Base-by-base conservation (phyloP, 306 rosid genomes). In the Cicer yamashitae region DNA sequence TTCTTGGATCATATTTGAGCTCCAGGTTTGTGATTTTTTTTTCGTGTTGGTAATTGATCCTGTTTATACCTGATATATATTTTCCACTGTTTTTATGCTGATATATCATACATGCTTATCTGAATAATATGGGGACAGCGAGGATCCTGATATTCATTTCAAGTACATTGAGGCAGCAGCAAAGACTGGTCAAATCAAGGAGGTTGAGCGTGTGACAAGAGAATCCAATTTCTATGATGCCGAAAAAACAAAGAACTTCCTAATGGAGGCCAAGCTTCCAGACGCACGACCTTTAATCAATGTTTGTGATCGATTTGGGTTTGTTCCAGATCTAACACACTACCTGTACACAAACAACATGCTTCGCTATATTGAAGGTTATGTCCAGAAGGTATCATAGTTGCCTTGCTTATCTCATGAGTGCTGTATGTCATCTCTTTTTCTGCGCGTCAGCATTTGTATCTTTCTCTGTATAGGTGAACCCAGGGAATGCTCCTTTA, bases 91-190 rank as follows among this genome's bases (percentile, higher is more conserved):
- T 48, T 68, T 54, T 53, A 44, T 81, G 67, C 75, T 82, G 72
- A 78, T 78, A 5, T 67, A 66, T 70, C 54, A 52, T 74, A 12
- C 43, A 6, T 52, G 48, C 75, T 39, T 62, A 20, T 47, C 63
- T 43, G 40, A 79, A 64, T 60, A 75, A 59, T 70, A 52, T 82
- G 87, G 56, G 52, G 73, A 77, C 93, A 96, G 99, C 79, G 99
- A 96, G 98, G 99, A 96, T 71, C 99, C 99, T 69, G 99, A 96
- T 41, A 92, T 96, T 82, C 99, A 96, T 89, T 96, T 92, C 60
- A 96, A 96, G 96, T 96, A 96, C 91, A 90, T 96, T 43, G 99
- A 96, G 79, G 88, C 99, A 38, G 99, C 99, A 71, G 99, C 99
- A 15, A 96, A 93, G 81, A 96, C 99, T 69, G 99, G 99, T 58